Evolutionary conservation across 176 grass and related monocot species (phyloP).

Genomic region (Phragmites australis): DNA sequence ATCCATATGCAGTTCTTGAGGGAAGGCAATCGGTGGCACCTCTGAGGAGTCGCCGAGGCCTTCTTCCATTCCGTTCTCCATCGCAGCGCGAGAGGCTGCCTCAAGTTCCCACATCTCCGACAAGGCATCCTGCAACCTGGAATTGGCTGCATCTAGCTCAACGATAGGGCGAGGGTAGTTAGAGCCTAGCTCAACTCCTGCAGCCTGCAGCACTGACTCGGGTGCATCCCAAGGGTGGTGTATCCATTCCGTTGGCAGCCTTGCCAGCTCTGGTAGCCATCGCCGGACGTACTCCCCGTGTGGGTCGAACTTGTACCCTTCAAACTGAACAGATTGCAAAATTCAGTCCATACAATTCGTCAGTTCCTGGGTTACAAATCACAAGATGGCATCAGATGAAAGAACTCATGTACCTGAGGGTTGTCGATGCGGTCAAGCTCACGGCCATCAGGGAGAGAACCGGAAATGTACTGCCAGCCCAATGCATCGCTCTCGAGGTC

Average conservation of each 20-base stretch:
- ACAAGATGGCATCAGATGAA: conserved; percentile 39
- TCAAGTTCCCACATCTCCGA: conserved; percentile 92
- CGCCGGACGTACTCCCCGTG: conserved; percentile 90
- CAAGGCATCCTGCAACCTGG: conserved; percentile 73
- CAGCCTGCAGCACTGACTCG: conserved; percentile 81
- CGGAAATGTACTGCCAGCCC: conserved; percentile 98
- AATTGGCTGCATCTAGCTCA: conserved; percentile 74
- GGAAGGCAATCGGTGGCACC: conserved; percentile 58
- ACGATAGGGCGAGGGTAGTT: conserved; percentile 90
- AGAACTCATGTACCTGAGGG: conserved; percentile 70
- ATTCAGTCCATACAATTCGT: conserved; percentile 29
- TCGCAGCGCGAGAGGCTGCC: conserved; percentile 69
- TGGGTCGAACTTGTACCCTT: conserved; percentile 94
- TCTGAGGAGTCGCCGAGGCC: conserved; percentile 95
- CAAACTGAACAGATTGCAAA: conserved; percentile 51
- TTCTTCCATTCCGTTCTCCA: conserved; percentile 95
- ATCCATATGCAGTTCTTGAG: conserved; percentile 75
- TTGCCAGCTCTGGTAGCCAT: conserved; percentile 91
- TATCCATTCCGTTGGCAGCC: conserved; percentile 96
- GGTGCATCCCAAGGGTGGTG: conserved; percentile 98
- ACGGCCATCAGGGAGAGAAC: conserved; percentile 84
- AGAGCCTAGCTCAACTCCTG: conserved; percentile 91
- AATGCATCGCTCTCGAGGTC: conserved; percentile 97
- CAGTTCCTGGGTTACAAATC: conserved; percentile 31
- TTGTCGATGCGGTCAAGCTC: conserved; percentile 95